Base-by-base conservation (phyloP, 176 grass and related monocot species). In the Triticum dicoccoides region DNA sequence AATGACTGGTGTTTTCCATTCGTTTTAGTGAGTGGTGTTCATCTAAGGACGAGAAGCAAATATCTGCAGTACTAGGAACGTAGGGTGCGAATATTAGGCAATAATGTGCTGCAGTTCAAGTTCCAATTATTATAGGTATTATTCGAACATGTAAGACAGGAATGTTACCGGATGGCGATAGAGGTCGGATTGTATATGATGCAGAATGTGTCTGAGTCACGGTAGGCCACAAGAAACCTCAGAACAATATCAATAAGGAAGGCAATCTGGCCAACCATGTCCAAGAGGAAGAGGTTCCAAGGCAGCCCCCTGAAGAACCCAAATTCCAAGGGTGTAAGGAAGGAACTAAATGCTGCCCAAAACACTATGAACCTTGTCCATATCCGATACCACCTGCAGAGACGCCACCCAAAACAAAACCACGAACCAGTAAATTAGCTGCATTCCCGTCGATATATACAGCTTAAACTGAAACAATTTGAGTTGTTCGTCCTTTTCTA, bases 291-390 rank as follows among this genome's bases (percentile, higher is more conserved):
- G 8, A 99, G 87, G 2, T 97, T 94, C 68, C 70, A 85, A 0
- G 92, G 94, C 11, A 99, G 97, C 4, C 97, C 97, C 42, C 90
- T 86, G 89, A 93, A 99, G 94, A 99, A 99, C 18, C 89, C 97
- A 11, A 99, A 99, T 79, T 99, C 97, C 47, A 99, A 69, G 4
- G 97, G 97, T 20, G 97, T 99, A 86, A 99, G 87, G 89, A 94
- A 96, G 15, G 92, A 90, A 66, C 90, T 94, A 54, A 93, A 99
- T 32, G 93, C 65, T 3, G 97, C 97, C 97, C 94, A 97, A 12
- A 86, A 18, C n/a, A 97, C 32, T 83, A 99, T 97, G 83, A 99
- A 97, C 35, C 79, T 86, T 51, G 83, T 89, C 97, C 97, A 99
- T 80, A 90, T 17, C 63, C 80, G 30, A 84, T 99, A 97, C 83